Percentiles rank a stretch among this genome's conserved stretches.
These are phyloP conservation scores for Ammopiptanthus mongolicus DNA, from an alignment of 306 rosid species.

Conservation along the genomic window DNA sequence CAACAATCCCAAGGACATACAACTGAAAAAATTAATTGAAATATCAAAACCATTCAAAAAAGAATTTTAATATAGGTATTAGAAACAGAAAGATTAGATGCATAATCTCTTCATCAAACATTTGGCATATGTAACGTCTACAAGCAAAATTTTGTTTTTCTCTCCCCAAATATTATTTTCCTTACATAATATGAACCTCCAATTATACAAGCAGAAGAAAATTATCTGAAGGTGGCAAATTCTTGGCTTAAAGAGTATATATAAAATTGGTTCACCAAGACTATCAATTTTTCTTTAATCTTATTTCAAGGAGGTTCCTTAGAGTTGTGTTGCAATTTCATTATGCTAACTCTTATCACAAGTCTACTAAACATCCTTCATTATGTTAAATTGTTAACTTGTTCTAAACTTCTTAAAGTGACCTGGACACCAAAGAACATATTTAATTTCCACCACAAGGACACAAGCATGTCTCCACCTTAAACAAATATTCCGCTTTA, in stretches of 20 bases:
- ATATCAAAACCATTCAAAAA: not conserved
- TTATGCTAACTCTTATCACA: not conserved
- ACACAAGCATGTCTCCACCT: slow-evolving; percentile 45
- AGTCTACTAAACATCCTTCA: not conserved
- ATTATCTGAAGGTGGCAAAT: not conserved
- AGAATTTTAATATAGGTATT: not conserved
- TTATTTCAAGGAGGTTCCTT: not conserved
- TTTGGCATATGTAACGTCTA: not conserved
- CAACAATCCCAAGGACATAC: not conserved
- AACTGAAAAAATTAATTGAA: not conserved
- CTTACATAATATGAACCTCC: not conserved
- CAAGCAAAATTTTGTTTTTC: slow-evolving; percentile 6
- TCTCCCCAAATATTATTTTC: not conserved
- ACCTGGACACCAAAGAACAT: not conserved
- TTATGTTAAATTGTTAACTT: not conserved
- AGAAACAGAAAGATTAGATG: not conserved
- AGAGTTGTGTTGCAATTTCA: not conserved
- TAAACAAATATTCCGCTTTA: slow-evolving; percentile 45
- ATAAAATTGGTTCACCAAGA: not conserved
- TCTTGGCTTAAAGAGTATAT: not conserved
- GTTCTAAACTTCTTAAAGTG: slow-evolving; percentile 16
- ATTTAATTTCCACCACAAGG: slow-evolving; percentile 2
- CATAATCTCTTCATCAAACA: not conserved
- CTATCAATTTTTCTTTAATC: not conserved
- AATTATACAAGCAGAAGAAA: not conserved